Base-by-base conservation (phyloP, 257 asterid species). In the Rauvolfia tetraphylla region DNA sequence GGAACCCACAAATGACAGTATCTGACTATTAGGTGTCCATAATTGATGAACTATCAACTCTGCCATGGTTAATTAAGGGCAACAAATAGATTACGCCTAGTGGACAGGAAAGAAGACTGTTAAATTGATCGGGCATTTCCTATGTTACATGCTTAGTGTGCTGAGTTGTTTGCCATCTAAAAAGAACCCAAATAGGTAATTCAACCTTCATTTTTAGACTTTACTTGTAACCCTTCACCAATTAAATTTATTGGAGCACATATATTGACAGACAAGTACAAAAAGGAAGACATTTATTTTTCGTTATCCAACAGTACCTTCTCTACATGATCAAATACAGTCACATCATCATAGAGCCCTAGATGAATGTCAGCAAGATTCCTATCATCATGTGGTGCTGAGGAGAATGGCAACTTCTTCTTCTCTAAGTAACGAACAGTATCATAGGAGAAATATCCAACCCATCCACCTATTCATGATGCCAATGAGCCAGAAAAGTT, bases 391-490 rank as follows among this genome's bases (percentile, higher is more conserved):
- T 27, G 81, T 61, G 95, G 96, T 13, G 97, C 96, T 13, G 12
- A 75, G 54, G 89, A 77, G 81, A 94, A 94, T 46, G 97, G 87
- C 48, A 92, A 76, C 86, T 85, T 94, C 81, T 80, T 88, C 81
- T 81, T 87, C 83, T 89, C 98, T 2, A 75, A 76, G 76, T 88
- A 94, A 20, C 98, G 93, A 78, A 90, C 97, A 2, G 97, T 90
- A 73, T 94, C 98, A 27, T 94, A 94, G 23, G 98, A 92, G 82
- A 94, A 92, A 80, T 86, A 90, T 7, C 98, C 98, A 76, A 92
- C 93, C 98, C 98, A 94, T 79, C 98, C 97, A 83, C 98, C 98
- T 92, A 87, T 78, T 68, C 76, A 78, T 62, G 63, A 72, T 65
- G 34, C 76, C 54, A 62, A 33, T 29, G 31, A 18, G 48, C 61